Evolutionary conservation across 2,329 filamentous ascomycete genomes (phyloP).

Genomic region (Penicillium frequentans): DNA sequence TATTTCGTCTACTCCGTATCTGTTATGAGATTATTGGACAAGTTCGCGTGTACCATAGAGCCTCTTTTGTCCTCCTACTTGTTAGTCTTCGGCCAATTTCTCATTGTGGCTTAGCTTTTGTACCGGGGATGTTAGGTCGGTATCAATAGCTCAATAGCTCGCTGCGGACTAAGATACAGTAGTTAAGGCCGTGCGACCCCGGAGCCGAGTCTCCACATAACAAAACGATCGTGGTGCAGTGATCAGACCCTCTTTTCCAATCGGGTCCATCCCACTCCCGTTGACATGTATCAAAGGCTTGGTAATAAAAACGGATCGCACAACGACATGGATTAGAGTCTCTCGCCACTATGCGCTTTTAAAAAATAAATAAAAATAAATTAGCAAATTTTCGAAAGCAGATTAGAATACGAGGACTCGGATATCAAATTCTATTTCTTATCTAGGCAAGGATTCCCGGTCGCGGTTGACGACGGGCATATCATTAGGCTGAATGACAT

Average conservation of each 20-base stretch:
- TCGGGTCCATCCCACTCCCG: not conserved
- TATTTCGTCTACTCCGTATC: no score
- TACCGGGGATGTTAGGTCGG: not conserved
- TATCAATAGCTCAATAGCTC: not conserved
- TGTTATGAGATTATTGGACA: not conserved
- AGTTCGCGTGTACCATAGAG: constrained; percentile 11
- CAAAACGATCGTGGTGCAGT: not conserved
- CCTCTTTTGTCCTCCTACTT: not conserved
- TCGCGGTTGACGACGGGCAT: not conserved
- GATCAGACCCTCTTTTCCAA: not conserved
- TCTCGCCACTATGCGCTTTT: no score
- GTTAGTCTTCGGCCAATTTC: no score
- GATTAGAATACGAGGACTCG: not conserved
- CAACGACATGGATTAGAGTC: not conserved
- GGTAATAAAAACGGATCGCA: not conserved
- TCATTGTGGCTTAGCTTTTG: not conserved
- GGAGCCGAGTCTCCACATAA: not conserved
- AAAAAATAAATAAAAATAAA: not conserved
- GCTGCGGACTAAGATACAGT: no score
- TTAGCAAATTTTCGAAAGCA: not conserved
- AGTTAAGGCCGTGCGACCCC: not conserved
- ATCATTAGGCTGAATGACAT: not conserved
- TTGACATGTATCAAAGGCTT: not conserved
- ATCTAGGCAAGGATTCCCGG: not conserved
- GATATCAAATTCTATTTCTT: not conserved